Base-by-base conservation (phyloP, 352 stramenopile genomes). In the Lagenidium sp. region DNA sequence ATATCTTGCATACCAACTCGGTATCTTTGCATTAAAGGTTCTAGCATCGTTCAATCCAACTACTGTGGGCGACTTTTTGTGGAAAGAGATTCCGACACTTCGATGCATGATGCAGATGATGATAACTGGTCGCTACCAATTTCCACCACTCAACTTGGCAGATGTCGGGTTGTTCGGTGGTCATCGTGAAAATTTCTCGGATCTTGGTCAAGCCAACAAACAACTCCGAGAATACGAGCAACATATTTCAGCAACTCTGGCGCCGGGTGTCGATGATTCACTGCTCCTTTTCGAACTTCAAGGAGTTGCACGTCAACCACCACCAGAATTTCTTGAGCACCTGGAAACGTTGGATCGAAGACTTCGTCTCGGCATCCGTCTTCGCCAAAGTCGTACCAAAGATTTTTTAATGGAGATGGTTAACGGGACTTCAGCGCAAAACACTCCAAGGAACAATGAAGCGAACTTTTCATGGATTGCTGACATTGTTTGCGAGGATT, bases 401-500 rank as follows among this genome's bases (percentile, higher is more conserved):
- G 81, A 91, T 37, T 94, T 94, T 32, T 46, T 94, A 1, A 94
- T 90, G 75, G 77, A 91, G 36, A 94, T 94, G 81, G 78, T 94
- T 19, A 50, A 31, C 60, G 67, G 32, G 41, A 40, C 20, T 18
- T 31, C 1, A 36, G 36, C 7, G 44, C 43, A 24, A 44, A 41
- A 4, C 52, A 54, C 6, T 62, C 55, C n/a, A n/a, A n/a, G n/a
- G n/a, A n/a, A n/a, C n/a, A n/a, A n/a, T n/a, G n/a, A n/a, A n/a
- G n/a, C n/a, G n/a, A n/a, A 60, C 29, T 61, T 68, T 6, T 89
- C 65, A 73, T 94, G 81, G 81, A 94, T 94, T 45, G 78, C 76
- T 12, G 81, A 94, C 26, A 89, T 94, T 38, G 81, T 94, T 3
- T 91, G 81, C 32, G 81, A 89, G 44, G 81, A 94, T 44, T 73